phyloP scores from a whole-genome alignment of 163 green algal species.

The Scenedesmus sp. region DNA sequence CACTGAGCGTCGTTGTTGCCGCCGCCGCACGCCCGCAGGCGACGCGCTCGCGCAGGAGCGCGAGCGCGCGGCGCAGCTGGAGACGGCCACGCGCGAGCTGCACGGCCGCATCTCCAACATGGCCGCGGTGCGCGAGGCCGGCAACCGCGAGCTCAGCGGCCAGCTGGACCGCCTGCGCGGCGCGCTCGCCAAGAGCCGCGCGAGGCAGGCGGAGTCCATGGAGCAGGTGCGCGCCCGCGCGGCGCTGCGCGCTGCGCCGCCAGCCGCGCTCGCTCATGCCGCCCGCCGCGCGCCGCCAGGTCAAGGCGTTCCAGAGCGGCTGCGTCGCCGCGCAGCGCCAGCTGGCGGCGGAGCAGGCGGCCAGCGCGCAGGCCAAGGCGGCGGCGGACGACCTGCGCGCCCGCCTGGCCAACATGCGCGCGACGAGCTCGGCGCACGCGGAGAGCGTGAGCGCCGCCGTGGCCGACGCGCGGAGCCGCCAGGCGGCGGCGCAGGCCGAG shows the following conservation, averaged over 20 bases:
- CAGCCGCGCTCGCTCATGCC: background rate
- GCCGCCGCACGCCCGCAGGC: constrained; percentile 13
- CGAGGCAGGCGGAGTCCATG: constrained; percentile 17
- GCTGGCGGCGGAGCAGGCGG: constrained; percentile 13
- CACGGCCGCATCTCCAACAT: constrained; percentile 37
- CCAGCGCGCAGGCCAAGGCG: background rate
- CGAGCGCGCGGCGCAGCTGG: background rate
- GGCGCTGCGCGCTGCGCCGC: background rate
- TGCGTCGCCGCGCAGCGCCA: constrained; percentile 20
- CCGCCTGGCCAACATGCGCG: constrained; percentile 16
- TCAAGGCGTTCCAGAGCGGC: background rate
- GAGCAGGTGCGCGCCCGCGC: constrained; percentile 8
- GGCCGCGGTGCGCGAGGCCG: constrained; percentile 10
- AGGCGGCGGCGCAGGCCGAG: background rate
- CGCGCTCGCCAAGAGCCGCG: constrained; percentile 12
- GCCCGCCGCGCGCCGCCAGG: background rate
- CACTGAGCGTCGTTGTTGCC: background rate
- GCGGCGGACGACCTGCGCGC: constrained; percentile 18
- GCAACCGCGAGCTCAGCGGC: constrained; percentile 24
- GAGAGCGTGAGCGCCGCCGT: background rate
- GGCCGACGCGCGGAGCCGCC: background rate
- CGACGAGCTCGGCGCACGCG: constrained; percentile 2
- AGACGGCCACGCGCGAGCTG: background rate
- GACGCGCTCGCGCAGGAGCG: constrained; percentile 22
- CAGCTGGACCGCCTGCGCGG: constrained; percentile 18